Evolutionary conservation across 345 rosid genomes (phyloP).

Genomic region (Salix caprea): DNA sequence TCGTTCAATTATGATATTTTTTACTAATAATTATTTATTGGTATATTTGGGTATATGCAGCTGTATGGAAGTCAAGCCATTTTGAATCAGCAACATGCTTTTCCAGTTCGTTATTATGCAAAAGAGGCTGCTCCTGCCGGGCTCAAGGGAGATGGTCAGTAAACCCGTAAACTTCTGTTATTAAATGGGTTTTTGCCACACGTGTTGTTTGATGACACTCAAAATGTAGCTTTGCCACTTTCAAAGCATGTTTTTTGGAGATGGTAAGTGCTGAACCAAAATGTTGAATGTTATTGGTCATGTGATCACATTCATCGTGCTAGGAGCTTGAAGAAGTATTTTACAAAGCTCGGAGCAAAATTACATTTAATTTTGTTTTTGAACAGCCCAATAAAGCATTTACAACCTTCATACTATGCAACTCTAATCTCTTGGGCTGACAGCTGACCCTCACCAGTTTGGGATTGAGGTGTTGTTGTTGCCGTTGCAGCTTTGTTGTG

Average conservation of each 20-base stretch:
- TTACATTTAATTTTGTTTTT: too few relatives aligned
- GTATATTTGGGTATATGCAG: conserved; percentile 34
- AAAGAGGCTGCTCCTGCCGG: conserved; percentile 64
- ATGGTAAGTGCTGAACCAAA: neutral
- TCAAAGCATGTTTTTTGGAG: neutral
- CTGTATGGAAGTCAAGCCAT: conserved; percentile 42
- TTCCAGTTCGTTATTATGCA: conserved; percentile 66
- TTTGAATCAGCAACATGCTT: conserved; percentile 45
- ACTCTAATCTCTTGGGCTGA: too few relatives aligned
- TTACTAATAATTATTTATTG: neutral
- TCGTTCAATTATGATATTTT: neutral
- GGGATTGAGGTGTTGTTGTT: too few relatives aligned
- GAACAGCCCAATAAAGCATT: too few relatives aligned
- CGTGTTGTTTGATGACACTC: neutral
- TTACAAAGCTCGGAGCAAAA: neutral
- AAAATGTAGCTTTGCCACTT: neutral
- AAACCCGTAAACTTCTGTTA: neutral
- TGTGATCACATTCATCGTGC: neutral
- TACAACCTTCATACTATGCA: too few relatives aligned
- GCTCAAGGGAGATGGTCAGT: conserved; percentile 87
- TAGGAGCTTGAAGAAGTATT: neutral
- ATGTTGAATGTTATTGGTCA: neutral
- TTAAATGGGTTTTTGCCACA: neutral
- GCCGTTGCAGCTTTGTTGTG: too few relatives aligned
- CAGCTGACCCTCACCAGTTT: too few relatives aligned